Percentiles rank a stretch among this genome's conserved stretches.
phyloP scores from a whole-genome alignment of 371 early-diverging fungal genomes.

The Mucor irregularis region DNA sequence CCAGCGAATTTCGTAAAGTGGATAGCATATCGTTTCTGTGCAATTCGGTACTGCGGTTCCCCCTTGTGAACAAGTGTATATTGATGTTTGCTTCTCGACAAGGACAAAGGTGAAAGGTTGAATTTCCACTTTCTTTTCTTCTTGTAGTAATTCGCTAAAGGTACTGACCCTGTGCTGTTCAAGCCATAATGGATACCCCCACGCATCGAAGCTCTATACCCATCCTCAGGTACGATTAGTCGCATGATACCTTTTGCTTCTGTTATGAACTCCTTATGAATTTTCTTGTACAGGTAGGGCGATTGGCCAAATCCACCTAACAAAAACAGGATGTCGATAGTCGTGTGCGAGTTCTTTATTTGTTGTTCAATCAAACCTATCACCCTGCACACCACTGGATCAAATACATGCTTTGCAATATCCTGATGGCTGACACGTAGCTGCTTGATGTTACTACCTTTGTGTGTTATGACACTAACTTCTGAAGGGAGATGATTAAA shows the following conservation, averaged over 20 bases:
- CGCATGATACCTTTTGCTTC: not conserved
- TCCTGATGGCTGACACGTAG: not conserved
- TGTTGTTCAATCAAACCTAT: constrained; percentile 34
- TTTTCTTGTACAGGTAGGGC: constrained; percentile 31
- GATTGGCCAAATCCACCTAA: constrained; percentile 49
- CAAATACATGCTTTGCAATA: constrained; percentile 32
- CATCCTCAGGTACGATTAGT: constrained; percentile 4
- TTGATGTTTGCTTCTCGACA: not conserved
- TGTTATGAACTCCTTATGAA: constrained; percentile 21
- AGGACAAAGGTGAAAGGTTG: not conserved
- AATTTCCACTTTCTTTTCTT: not conserved
- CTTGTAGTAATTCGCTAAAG: too few relatives aligned
- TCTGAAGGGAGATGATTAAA: not conserved
- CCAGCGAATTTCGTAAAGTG: too few relatives aligned
- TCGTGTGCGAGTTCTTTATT: constrained; percentile 15
- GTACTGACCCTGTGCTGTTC: not conserved
- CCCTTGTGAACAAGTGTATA: too few relatives aligned
- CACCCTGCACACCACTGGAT: constrained; percentile 35
- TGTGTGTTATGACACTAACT: not conserved
- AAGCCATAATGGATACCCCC: constrained; percentile 1
- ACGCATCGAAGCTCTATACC: constrained; percentile 3
- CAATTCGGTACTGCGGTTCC: too few relatives aligned
- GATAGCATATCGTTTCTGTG: too few relatives aligned
- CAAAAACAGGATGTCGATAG: constrained; percentile 34
- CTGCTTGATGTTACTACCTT: not conserved